Evolutionary conservation across 352 stramenopile genomes (phyloP).

Genomic region (Phytophthora tentaculata): DNA sequence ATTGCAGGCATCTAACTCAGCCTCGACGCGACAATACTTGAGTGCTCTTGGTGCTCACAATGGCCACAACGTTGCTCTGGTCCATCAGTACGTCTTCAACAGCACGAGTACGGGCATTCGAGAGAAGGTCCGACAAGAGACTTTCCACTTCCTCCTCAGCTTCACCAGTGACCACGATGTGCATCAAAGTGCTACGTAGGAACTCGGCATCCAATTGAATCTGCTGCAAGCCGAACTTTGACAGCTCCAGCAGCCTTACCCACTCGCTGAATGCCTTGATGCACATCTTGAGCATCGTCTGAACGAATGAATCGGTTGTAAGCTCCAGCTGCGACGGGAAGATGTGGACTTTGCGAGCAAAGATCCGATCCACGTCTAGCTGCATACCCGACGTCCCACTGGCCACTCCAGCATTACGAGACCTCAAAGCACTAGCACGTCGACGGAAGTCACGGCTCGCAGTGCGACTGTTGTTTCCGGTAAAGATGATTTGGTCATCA

Average conservation of each 20-base stretch:
- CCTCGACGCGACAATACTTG: conserved; percentile 67
- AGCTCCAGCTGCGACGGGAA: conserved; percentile 58
- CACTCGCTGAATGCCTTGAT: conserved; percentile 82
- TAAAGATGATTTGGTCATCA: conserved; percentile 63
- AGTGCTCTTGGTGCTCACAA: conserved; percentile 83
- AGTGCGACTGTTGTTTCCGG: conserved; percentile 50
- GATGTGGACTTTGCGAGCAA: conserved; percentile 76
- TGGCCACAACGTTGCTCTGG: conserved; percentile 80
- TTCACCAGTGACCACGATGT: conserved; percentile 51
- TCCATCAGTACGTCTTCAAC: conserved; percentile 81
- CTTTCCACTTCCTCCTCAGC: conserved; percentile 74
- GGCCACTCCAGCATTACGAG: conserved; percentile 47
- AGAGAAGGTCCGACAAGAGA: conserved; percentile 77
- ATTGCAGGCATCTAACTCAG: conserved; percentile 17
- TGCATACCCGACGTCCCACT: conserved; percentile 58
- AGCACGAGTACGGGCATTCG: conserved; percentile 73
- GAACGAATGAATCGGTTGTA: conserved; percentile 68
- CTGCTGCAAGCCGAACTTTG: conserved; percentile 76
- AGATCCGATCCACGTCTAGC: conserved; percentile 85
- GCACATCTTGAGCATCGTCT: conserved; percentile 77
- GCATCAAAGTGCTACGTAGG: conserved; percentile 55
- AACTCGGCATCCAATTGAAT: conserved; percentile 86
- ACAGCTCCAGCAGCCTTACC: conserved; percentile 65
- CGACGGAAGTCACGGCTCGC: conserved; percentile 70
- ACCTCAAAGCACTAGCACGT: conserved; percentile 59